Conservation (phyloP, 2,329 filamentous ascomycete genomes). For the Cryphonectria nitschkei region DNA sequence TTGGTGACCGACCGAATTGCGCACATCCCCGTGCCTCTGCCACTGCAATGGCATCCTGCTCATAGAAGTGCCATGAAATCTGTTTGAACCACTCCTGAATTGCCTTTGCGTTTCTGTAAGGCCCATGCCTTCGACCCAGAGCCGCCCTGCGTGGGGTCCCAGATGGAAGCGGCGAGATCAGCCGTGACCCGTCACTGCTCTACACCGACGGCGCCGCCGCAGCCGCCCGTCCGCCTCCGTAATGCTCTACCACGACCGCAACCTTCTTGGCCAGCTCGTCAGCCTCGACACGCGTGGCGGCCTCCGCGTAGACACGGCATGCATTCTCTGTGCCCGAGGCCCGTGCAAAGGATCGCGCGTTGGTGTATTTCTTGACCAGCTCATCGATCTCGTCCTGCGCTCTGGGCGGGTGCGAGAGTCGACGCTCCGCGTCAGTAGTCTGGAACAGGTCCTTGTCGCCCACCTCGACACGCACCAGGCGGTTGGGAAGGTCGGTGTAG, state of each 20-base stretch:
- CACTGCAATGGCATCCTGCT: not conserved
- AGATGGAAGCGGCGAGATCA: slow-evolving; percentile 5
- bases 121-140: not conserved
- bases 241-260: slow-evolving; percentile 71
- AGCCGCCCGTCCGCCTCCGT: slow-evolving; percentile 42
- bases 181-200: slow-evolving; percentile 22
- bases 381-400: slow-evolving; percentile 86
- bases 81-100: slow-evolving; percentile 2
- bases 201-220: slow-evolving; percentile 23
- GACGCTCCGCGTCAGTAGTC: slow-evolving; percentile 89
- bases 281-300: slow-evolving; percentile 83
- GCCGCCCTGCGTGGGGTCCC: not conserved
- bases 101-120: not conserved
- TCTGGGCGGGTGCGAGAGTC: slow-evolving; percentile 76
- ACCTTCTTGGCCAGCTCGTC: slow-evolving; percentile 89
- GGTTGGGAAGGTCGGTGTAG: slow-evolving; percentile 92
- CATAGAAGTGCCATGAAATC: not conserved
- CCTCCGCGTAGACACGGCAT: slow-evolving; percentile 94
- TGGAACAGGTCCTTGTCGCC: slow-evolving; percentile 86
- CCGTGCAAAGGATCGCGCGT: slow-evolving; percentile 86
- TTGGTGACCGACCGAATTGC: not conserved
- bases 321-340: slow-evolving; percentile 96
- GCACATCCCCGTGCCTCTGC: not conserved
- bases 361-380: slow-evolving; percentile 86
- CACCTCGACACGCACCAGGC: slow-evolving; percentile 91